Conservation (phyloP, 305 asterid species). For the Fraxinus baroniana region DNA sequence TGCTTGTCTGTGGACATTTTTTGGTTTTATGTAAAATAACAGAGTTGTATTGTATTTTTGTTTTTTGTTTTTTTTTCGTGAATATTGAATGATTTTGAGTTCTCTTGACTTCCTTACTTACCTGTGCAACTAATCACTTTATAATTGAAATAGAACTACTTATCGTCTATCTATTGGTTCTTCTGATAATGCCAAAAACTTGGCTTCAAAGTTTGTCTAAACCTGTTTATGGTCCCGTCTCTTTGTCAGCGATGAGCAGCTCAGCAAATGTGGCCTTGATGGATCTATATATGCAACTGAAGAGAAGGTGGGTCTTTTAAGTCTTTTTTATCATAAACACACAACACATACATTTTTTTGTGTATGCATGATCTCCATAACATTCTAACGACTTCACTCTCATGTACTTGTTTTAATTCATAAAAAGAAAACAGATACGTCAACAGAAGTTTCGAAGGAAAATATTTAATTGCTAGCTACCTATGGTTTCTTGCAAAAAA, state of each 20-base stretch:
- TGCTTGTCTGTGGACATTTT: neutral
- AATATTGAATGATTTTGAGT: neutral
- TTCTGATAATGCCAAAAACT: conserved; percentile 4
- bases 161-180: neutral
- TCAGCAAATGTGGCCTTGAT: conserved; percentile 82
- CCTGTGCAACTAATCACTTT: conserved; percentile 10
- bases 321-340: conserved; percentile 9
- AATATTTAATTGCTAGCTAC: conserved; percentile 11
- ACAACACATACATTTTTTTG: neutral
- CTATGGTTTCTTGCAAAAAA: conserved; percentile 7
- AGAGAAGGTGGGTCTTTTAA: conserved; percentile 55
- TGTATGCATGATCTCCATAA: neutral
- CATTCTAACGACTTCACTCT: neutral
- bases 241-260: conserved; percentile 72
- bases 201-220: conserved; percentile 18
- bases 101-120: neutral
- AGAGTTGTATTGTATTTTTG: neutral
- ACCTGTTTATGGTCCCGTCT: conserved; percentile 25
- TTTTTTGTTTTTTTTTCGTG: neutral
- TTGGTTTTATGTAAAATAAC: neutral
- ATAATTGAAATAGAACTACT: conserved; percentile 18
- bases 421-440: conserved; percentile 5
- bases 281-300: conserved; percentile 73
- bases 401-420: neutral
- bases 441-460: neutral